phyloP scores from a whole-genome alignment of 257 asterid genomes.

The Lithospermum erythrorhizon region DNA sequence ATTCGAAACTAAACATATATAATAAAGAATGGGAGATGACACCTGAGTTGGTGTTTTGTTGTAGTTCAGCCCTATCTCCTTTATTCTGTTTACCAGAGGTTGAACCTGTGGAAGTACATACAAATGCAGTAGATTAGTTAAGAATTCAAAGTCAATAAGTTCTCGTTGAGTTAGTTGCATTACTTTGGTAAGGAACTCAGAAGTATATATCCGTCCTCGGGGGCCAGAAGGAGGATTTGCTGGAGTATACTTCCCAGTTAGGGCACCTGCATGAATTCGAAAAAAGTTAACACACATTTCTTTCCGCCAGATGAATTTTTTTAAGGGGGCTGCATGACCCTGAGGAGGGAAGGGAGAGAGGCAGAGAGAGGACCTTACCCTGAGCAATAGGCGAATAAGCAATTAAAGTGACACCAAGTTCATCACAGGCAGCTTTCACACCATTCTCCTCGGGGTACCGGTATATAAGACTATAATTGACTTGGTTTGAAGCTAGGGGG shows the following conservation, averaged over 20 bases:
- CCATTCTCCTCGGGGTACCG: conserved; percentile 82
- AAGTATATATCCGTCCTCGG: conserved; percentile 73
- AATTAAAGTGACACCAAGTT: conserved; percentile 70
- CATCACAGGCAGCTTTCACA: conserved; percentile 82
- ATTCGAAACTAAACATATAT: too few relatives aligned
- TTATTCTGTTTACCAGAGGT: conserved; percentile 62
- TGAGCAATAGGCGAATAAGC: conserved; percentile 97
- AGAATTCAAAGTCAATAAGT: not conserved
- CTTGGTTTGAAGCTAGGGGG: conserved; percentile 92
- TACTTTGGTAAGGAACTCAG: conserved; percentile 59
- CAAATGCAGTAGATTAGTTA: conserved; percentile 4
- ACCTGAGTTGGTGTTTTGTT: conserved; percentile 82
- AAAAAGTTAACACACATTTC: not conserved
- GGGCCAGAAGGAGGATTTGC: conserved; percentile 79
- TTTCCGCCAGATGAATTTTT: not conserved
- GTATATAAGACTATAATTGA: conserved; percentile 85
- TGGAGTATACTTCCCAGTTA: conserved; percentile 85
- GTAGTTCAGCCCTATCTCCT: conserved; percentile 66
- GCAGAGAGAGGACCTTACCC: conserved; percentile 27
- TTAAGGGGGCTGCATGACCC: too few relatives aligned
- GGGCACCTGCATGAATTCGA: conserved; percentile 50
- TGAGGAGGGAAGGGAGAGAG: too few relatives aligned
- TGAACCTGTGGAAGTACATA: conserved; percentile 48
- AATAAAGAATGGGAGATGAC: not conserved
- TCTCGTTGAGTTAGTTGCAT: conserved; percentile 4